These are phyloP conservation scores for Coemansia sp. DNA, from an alignment of 192 early-diverging fungal genomes.

Conservation along the genomic window DNA sequence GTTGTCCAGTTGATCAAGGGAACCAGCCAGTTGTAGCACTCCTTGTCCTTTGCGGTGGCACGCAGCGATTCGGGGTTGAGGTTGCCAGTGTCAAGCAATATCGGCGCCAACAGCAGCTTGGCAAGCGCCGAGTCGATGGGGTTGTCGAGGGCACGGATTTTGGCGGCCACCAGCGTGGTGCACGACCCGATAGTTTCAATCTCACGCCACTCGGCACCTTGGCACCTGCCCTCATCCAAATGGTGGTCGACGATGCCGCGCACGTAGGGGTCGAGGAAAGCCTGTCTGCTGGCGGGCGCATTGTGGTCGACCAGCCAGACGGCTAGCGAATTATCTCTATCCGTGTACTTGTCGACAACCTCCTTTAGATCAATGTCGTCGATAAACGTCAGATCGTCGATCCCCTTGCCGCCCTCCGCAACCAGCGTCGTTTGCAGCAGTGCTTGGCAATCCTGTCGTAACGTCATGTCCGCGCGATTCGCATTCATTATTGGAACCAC, in stretches of 20 bases:
- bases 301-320: conserved; percentile 53
- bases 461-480: conserved; percentile 26
- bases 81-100: conserved; percentile 42
- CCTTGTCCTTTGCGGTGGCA: conserved; percentile 35
- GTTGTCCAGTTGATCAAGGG: conserved; percentile 31
- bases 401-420: conserved; percentile 3
- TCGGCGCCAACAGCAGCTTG: conserved; percentile 37
- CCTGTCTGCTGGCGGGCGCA: conserved; percentile 37
- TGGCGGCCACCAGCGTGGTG: conserved; percentile 28
- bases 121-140: conserved; percentile 22
- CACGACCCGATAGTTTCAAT: conserved; percentile 48
- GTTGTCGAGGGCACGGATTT: conserved; percentile 2
- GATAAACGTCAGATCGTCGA: conserved; percentile 35
- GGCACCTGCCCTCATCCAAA: conserved; percentile 37
- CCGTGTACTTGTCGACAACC: not conserved
- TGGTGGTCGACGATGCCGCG: conserved; percentile 55
- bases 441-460: conserved; percentile 42
- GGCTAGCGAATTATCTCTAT: not conserved
- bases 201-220: conserved; percentile 13
- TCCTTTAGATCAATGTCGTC: conserved; percentile 31
- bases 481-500: conserved; percentile 48
- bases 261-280: conserved; percentile 35
- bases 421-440: conserved; percentile 17
- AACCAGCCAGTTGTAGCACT: conserved; percentile 23
- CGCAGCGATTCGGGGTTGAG: conserved; percentile 18